Evolutionary conservation across 2,329 filamentous ascomycete species (phyloP), one percentile per base, ranked within the genome.

Genomic region (Aspergillus sp.): DNA sequence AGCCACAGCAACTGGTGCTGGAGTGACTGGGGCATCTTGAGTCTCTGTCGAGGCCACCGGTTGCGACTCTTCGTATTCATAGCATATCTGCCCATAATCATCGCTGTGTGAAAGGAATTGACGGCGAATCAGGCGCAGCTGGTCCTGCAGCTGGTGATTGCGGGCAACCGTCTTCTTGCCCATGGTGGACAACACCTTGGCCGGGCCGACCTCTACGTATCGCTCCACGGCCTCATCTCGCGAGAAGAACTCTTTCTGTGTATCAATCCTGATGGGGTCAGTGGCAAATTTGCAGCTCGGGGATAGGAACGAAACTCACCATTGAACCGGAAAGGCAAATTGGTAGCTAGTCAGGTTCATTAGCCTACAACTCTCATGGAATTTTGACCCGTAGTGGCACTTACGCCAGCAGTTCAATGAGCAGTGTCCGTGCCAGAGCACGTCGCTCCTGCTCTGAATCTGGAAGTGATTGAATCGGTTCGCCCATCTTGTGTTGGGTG

Each of bases 251-350:
- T 38, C 23, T 11, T 44, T 44, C 17, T 58, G 56, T 21, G 56
- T 58, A 21, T 58, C 48, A 13, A 58, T 58, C 56, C 56, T 58
- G n/a, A 3, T 23, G 2, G 17, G 4, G 49, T 38, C 41, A 30
- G 30, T 21, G 41, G 39, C n/a, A 6, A 7, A 11, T 8, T 13
- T 21, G 41, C 8, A 13, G 1, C 0, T 5, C 2, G 15, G 11
- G 8, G 4, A 10, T 30, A 10, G 10, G 11, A 30, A n/a, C 5
- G 1, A 7, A 5, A 30, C 47, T 8, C 42, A 58, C 56, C 56
- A 58, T 53, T 58, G 56, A 8, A 58, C 56, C n/a, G 56, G 56
- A 36, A 58, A 58, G 17, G 56, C 56, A 17, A 58, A 58, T 25
- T 58, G 56, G 41, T 58, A 50, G 2, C 56, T 58, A 32, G 19